Percentiles rank a stretch among this genome's conserved stretches.
These are phyloP conservation scores for Heliocybe sulcata DNA, from an alignment of 1,284 basidiomycete genomes.

Conservation along the genomic window DNA sequence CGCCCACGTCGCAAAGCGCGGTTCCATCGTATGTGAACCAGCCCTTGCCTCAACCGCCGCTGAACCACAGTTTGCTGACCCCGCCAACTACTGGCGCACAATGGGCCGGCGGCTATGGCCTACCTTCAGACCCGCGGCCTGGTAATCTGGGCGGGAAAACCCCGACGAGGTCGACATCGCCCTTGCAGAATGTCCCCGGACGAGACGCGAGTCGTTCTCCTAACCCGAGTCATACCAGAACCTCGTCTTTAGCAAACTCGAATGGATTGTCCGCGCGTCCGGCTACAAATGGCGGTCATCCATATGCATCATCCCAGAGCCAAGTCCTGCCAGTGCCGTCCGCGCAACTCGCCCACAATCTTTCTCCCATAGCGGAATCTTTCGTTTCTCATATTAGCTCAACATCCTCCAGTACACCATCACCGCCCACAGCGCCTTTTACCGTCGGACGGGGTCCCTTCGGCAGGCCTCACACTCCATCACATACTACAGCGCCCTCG, in stretches of 20 bases:
- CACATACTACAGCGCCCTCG: slow-evolving; percentile 40
- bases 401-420: slow-evolving; percentile 34
- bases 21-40: slow-evolving; percentile 43
- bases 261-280: slow-evolving; percentile 26
- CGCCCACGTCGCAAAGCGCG: slow-evolving; percentile 33
- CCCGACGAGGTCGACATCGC: slow-evolving; percentile 32
- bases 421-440: slow-evolving; percentile 36
- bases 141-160: slow-evolving; percentile 35
- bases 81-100: slow-evolving; percentile 28
- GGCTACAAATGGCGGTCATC: slow-evolving; percentile 30
- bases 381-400: slow-evolving; percentile 34
- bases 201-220: slow-evolving; percentile 20
- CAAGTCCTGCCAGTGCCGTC: slow-evolving; percentile 17
- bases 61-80: slow-evolving; percentile 34
- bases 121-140: slow-evolving; percentile 54
- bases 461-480: slow-evolving; percentile 32
- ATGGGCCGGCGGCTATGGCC: slow-evolving; percentile 34
- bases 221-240: slow-evolving; percentile 34
- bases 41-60: slow-evolving; percentile 44
- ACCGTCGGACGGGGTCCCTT: slow-evolving; percentile 52
- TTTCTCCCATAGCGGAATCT: slow-evolving; percentile 68
- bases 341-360: slow-evolving; percentile 26
- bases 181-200: slow-evolving; percentile 34
- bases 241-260: slow-evolving; percentile 32
- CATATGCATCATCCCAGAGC: slow-evolving; percentile 15